A percentile compares a stretch with the other conserved stretches of the same genome.
phyloP scores from a whole-genome alignment of 768 basidiomycete genomes.

The Boletus rubroflammeus region DNA sequence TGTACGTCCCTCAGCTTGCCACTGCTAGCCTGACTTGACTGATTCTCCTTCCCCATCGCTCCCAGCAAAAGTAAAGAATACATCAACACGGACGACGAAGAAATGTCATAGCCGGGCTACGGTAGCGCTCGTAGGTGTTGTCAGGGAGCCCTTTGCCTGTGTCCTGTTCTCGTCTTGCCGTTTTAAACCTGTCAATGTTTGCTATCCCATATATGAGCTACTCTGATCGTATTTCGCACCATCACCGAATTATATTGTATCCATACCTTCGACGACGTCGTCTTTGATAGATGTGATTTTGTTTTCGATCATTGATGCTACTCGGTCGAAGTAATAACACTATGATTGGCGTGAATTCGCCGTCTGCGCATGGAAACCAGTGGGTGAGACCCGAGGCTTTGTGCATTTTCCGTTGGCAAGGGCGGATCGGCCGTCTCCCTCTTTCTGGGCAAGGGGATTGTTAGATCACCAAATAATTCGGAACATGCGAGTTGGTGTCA shows the following conservation, averaged over 20 bases:
- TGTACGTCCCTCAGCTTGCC: constrained; percentile 42
- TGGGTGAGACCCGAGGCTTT: neutral
- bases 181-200: neutral
- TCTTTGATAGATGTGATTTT: neutral
- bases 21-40: neutral
- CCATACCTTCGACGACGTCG: neutral
- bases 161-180: neutral
- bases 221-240: constrained; percentile 1
- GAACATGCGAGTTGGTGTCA: neutral
- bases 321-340: neutral
- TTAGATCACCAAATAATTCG: neutral
- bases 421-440: neutral
- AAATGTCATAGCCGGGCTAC: constrained; percentile 50
- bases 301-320: neutral
- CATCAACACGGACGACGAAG: constrained; percentile 83
- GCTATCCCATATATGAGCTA: neutral
- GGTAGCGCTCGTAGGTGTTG: neutral
- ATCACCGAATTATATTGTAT: neutral
- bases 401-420: neutral
- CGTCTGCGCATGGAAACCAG: neutral
- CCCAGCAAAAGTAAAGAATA: constrained; percentile 84
- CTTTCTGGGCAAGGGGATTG: neutral
- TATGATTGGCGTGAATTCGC: neutral
- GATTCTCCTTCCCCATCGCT: constrained; percentile 1
- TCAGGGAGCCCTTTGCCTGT: neutral